phyloP scores from a whole-genome alignment of 768 basidiomycete genomes.

The Auricularia heimuer region DNA sequence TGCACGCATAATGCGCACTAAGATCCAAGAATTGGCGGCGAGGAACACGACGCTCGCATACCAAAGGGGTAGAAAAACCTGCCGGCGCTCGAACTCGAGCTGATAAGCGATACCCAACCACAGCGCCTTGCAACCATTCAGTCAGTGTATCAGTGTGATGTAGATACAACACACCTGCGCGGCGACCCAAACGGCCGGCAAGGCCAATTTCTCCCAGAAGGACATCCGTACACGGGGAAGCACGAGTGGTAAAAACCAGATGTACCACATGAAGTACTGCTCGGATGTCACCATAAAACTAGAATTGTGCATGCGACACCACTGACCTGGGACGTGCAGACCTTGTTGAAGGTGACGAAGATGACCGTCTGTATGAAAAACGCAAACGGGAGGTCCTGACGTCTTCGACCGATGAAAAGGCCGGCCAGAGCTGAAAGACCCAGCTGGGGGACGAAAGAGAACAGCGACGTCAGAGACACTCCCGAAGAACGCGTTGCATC shows the following conservation, averaged over 20 bases:
- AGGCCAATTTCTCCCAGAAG: constrained; percentile 27
- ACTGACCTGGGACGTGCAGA: constrained; percentile 90
- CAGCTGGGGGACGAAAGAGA: constrained; percentile 81
- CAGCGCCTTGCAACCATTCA: constrained; percentile 38
- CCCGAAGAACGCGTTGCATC: constrained; percentile 10
- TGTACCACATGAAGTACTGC: constrained; percentile 97
- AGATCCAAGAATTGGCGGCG: constrained; percentile 68
- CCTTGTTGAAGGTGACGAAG: constrained; percentile 97
- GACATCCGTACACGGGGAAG: constrained; percentile 57
- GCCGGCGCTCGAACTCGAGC: constrained; percentile 76
- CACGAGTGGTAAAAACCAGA: constrained; percentile 76
- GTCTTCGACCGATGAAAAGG: constrained; percentile 51
- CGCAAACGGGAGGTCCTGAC: constrained; percentile 58
- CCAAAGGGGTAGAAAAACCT: constrained; percentile 75
- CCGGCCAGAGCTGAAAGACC: constrained; percentile 60
- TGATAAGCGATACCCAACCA: constrained; percentile 90
- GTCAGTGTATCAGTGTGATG: too few species aligned
- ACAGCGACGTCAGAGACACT: constrained; percentile 35
- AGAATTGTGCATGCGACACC: too few species aligned
- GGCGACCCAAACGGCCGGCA: constrained; percentile 56
- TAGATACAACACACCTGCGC: constrained; percentile 31
- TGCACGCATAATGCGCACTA: constrained; percentile 46
- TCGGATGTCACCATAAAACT: too few species aligned
- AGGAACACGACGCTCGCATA: constrained; percentile 64
- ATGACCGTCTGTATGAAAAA: constrained; percentile 88